A percentile compares a stretch with the other conserved stretches of the same genome.
phyloP scores from a whole-genome alignment of 2,329 filamentous ascomycete species.

The Hymenoscyphus repandus region DNA sequence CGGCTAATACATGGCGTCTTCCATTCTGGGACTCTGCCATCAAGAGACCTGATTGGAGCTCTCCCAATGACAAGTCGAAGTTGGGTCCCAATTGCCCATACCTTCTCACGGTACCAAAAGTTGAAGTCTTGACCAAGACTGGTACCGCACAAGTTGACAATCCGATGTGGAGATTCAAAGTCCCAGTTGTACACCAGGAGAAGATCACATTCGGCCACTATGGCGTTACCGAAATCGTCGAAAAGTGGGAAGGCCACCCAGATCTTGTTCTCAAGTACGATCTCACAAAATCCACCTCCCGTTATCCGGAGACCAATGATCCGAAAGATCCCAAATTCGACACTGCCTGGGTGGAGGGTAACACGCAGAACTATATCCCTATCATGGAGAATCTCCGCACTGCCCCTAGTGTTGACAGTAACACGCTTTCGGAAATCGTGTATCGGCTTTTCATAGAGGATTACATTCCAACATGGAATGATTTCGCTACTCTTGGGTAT shows the following conservation, averaged over 20 bases:
- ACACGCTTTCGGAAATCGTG: conserved; percentile 12
- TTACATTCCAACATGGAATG: conserved; percentile 10
- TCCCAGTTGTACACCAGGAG: conserved; percentile 5
- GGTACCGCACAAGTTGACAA: conserved; percentile 11
- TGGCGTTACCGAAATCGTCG: conserved; percentile 6
- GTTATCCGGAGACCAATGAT: conserved; percentile 8
- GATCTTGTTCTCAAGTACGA: conserved; percentile 10
- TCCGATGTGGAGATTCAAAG: conserved; percentile 14
- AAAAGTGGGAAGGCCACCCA: conserved; percentile 1
- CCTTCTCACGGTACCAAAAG: conserved; percentile 9
- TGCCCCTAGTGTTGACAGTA: conserved; percentile 5
- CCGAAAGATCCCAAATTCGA: conserved; percentile 2
- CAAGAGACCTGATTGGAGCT: conserved; percentile 22
- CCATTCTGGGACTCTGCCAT: conserved; percentile 44
- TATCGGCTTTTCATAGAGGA: conserved; percentile 13
- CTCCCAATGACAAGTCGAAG: conserved; percentile 5
- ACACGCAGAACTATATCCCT: conserved; percentile 6
- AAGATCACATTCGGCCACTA: conserved; percentile 12
- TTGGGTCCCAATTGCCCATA: conserved; percentile 13
- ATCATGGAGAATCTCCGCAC: conserved; percentile 10
- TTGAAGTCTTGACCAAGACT: conserved; percentile 16
- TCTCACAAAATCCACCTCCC: conserved; percentile 6
- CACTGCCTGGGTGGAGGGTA: conserved; percentile 10
- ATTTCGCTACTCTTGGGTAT: conserved; percentile 10
- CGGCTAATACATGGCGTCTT: conserved; percentile 35